Evolutionary conservation across 192 early-diverging fungal species (phyloP), one percentile per base, ranked within the genome.

Genomic region (Podila clonocystis): DNA sequence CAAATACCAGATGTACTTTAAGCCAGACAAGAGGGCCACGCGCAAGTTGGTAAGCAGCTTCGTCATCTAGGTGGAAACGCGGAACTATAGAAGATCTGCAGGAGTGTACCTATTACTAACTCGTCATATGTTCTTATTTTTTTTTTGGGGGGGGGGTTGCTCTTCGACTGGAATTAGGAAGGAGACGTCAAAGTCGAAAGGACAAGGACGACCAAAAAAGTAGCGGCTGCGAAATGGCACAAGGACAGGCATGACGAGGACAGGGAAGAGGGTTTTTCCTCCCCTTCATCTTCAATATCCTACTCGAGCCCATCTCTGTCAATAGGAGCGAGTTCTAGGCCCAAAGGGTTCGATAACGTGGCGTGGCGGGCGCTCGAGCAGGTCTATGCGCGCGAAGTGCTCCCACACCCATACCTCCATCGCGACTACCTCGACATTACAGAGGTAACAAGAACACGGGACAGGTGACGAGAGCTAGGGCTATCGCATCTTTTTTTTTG

Each of bases 351-450:
- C 45, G 75, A 68, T 17, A 79, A 79, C 64, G 75, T 79, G 11
- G 75, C 38, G 11, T 72, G 69, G 69, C 60, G 75, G 28, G 75
- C 75, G 34, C 62, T 79, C 29, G 75, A 79, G 41, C 65, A 72
- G n/a, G 45, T 50, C 0, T 72, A 68, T 58, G 75, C 75, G 30
- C 70, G 63, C 19, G 70, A 72, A 63, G 70, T 72, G 1, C 28
- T 79, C 9, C 75, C 75, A 1, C 75, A 79, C 48, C 75, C 75
- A 8, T 61, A 67, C 19, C 67, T 79, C 7, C 58, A 72, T 20
- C 69, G 55, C 0, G 55, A 67, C 24, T 72, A 79, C 33, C 24
- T 79, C 6, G 58, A 79, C 22, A 68, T 79, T 11, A 61, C 61
- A 5, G 67, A 79, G 74, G 74, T 76, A 76, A 50, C 33, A 36